Percentiles rank a stretch among this genome's conserved stretches.
Evolutionary conservation across 208 protist species (phyloP).

Genomic region (Hexamita inflata): DNA sequence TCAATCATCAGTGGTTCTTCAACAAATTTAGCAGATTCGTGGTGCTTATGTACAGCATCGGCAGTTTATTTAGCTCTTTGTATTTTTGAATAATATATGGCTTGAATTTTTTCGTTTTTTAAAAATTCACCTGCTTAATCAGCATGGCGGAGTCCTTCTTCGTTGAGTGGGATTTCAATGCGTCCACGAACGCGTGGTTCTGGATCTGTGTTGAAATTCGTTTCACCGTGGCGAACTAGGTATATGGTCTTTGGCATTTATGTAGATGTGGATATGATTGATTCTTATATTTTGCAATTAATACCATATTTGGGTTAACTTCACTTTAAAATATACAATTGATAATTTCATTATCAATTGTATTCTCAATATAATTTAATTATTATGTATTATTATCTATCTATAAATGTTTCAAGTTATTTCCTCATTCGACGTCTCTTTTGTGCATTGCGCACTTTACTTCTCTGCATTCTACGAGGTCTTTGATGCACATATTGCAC

Average conservation of each 20-base stretch:
- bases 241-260: slow-evolving; percentile 27
- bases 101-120: neutral
- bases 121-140: neutral
- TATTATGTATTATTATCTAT: too few species aligned
- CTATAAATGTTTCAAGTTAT: too few species aligned
- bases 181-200: neutral
- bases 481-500: too few species aligned
- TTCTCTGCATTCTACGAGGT: too few species aligned
- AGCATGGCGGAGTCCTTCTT: neutral
- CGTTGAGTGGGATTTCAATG: slow-evolving; percentile 4
- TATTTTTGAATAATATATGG: neutral
- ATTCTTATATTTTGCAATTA: too few species aligned
- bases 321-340: too few species aligned
- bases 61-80: slow-evolving; percentile 5
- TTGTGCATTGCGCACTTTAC: too few species aligned
- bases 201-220: slow-evolving; percentile 29
- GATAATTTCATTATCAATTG: too few species aligned
- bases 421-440: too few species aligned
- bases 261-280: too few species aligned
- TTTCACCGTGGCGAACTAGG: slow-evolving; percentile 27
- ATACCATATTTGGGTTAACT: too few species aligned
- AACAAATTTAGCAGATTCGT: neutral
- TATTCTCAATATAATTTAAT: too few species aligned
- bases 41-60: neutral
- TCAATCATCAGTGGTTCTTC: slow-evolving; percentile 9